These are phyloP conservation scores for Penicillium simplicissimum DNA, from an alignment of 495 filamentous ascomycete species.

Conservation along the genomic window DNA sequence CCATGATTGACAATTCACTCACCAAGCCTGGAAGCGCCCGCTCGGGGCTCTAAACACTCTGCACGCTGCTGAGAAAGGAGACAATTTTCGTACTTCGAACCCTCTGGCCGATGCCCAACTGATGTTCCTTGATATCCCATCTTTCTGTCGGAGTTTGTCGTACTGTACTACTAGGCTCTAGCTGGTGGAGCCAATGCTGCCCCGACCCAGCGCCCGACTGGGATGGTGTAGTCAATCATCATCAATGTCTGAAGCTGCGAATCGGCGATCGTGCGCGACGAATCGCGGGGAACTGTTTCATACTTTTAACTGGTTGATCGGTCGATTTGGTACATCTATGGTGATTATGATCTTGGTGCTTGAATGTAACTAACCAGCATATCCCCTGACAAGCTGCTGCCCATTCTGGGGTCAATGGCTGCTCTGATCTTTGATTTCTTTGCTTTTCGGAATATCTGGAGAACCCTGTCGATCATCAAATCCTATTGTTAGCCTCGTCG, in stretches of 20 bases:
- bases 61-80: neutral
- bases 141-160: neutral
- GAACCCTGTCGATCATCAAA: neutral
- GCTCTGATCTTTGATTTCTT: neutral
- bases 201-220: neutral
- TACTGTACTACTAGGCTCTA: neutral
- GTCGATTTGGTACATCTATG: conserved; percentile 7
- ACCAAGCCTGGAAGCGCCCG: neutral
- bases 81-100: neutral
- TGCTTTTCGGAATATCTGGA: neutral
- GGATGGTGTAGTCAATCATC: neutral
- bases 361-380: conserved; percentile 6
- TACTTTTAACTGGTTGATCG: conserved; percentile 1
- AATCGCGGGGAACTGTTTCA: conserved; percentile 4
- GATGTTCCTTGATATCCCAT: neutral
- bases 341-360: too few relatives aligned
- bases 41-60: neutral
- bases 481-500: neutral
- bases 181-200: conserved; percentile 16
- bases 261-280: conserved; percentile 10
- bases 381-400: neutral
- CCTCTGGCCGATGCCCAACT: neutral
- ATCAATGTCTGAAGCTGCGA: conserved; percentile 8
- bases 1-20: neutral
- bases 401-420: neutral